Percentiles rank a stretch among this genome's conserved stretches.
Conservation (phyloP, 495 filamentous ascomycete genomes). For the Aspergillus sparsus region DNA sequence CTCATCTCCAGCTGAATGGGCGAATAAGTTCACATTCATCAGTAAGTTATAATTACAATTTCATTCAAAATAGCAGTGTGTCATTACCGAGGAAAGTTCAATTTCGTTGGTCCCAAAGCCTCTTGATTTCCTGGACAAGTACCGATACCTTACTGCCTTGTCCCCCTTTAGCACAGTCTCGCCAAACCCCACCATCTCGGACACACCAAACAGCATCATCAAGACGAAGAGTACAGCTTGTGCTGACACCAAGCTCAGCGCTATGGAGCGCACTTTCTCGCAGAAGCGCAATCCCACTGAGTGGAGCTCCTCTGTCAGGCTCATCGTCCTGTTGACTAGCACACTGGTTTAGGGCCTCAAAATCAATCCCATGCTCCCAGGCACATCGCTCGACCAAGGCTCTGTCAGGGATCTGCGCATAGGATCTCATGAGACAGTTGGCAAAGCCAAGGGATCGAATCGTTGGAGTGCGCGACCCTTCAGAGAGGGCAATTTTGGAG, state of each 20-base stretch:
- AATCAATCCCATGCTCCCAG: slow-evolving; percentile 83
- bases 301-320: slow-evolving; percentile 53
- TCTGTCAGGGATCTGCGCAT: slow-evolving; percentile 69
- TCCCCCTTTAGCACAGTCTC: slow-evolving; percentile 60
- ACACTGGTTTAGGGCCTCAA: slow-evolving; percentile 80
- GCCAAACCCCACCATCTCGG: slow-evolving; percentile 78
- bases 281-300: slow-evolving; percentile 63
- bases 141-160: slow-evolving; percentile 67
- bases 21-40: not conserved
- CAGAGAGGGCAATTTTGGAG: not conserved
- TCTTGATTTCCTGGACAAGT: slow-evolving; percentile 71
- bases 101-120: slow-evolving; percentile 41
- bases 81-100: slow-evolving; percentile 2
- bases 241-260: slow-evolving; percentile 66
- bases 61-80: not conserved
- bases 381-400: slow-evolving; percentile 80
- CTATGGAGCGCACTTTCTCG: slow-evolving; percentile 73
- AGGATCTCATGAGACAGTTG: slow-evolving; percentile 78
- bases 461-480: slow-evolving; percentile 57
- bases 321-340: slow-evolving; percentile 50
- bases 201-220: slow-evolving; percentile 80
- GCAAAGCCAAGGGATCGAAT: slow-evolving; percentile 88
- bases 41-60: not conserved
- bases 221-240: slow-evolving; percentile 86
- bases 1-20: too few relatives aligned